These are phyloP conservation scores for Vitis rupestris DNA, from an alignment of 164 flowering plant genomes.

Conservation along the genomic window DNA sequence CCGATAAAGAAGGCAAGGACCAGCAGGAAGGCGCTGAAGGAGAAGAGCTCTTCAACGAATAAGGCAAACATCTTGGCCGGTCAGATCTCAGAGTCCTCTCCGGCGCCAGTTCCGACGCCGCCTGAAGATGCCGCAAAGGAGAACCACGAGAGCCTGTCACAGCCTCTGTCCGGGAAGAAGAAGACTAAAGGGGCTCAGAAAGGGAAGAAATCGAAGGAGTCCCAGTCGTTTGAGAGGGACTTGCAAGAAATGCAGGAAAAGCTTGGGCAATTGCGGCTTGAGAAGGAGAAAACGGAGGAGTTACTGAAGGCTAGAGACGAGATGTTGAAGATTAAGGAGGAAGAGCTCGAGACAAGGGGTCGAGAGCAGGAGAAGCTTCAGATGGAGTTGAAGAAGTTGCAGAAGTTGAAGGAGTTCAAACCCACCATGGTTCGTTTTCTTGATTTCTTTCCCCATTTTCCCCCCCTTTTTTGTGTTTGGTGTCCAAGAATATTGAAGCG, in stretches of 20 bases:
- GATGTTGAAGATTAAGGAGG: constrained; percentile 62
- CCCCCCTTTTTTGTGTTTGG: background rate
- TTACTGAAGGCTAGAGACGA: constrained; percentile 61
- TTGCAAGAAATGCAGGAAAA: constrained; percentile 69
- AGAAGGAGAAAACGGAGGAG: constrained; percentile 82
- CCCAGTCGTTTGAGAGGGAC: constrained; percentile 59
- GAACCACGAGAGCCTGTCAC: constrained; percentile 49
- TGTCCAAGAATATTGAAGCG: background rate
- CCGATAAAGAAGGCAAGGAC: constrained; percentile 38
- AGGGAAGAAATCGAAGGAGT: constrained; percentile 16
- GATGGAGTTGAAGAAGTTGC: constrained; percentile 79
- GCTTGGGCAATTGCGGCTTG: constrained; percentile 61
- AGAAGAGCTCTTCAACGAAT: constrained; percentile 42
- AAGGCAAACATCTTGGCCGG: constrained; percentile 56
- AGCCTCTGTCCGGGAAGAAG: constrained; percentile 28
- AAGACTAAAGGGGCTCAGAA: constrained; percentile 13
- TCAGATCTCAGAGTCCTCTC: constrained; percentile 27
- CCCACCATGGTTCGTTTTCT: constrained; percentile 68
- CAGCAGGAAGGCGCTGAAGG: constrained; percentile 58
- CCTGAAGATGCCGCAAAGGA: constrained; percentile 37
- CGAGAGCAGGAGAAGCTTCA: constrained; percentile 75
- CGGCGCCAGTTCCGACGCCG: constrained; percentile 17
- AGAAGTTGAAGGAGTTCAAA: constrained; percentile 87
- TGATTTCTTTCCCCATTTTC: background rate
- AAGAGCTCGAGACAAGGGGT: constrained; percentile 51